phyloP scores from a whole-genome alignment of 352 stramenopile genomes.

The Phytophthora chlamydospora region DNA sequence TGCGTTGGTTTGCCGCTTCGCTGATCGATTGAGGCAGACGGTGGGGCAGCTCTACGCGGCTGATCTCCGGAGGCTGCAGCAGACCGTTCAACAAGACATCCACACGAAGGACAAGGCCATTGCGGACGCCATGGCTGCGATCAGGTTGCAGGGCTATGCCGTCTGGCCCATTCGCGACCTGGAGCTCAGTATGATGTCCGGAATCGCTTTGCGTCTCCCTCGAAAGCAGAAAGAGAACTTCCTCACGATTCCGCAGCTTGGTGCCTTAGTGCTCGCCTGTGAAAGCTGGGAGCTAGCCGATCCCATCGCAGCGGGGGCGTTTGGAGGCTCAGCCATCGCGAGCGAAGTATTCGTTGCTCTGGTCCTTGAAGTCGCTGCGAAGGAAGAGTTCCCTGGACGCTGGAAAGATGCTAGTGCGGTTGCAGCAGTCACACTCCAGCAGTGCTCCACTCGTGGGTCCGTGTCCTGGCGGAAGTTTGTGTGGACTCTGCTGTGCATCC shows the following conservation, averaged over 20 bases:
- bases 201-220: slow-evolving; percentile 12
- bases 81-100: slow-evolving; percentile 37
- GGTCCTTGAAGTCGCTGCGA: slow-evolving; percentile 38
- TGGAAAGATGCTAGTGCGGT: slow-evolving; percentile 47
- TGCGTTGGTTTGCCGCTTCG: slow-evolving; percentile 43
- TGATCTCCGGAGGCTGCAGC: slow-evolving; percentile 29
- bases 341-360: slow-evolving; percentile 48
- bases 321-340: slow-evolving; percentile 10
- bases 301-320: slow-evolving; percentile 9
- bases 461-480: slow-evolving; percentile 51
- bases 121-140: slow-evolving; percentile 24
- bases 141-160: slow-evolving; percentile 16
- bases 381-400: slow-evolving; percentile 36
- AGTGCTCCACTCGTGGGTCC: slow-evolving; percentile 8
- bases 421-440: slow-evolving; percentile 40
- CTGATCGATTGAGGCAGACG: slow-evolving; percentile 34
- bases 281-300: slow-evolving; percentile 23
- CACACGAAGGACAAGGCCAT: slow-evolving; percentile 44
- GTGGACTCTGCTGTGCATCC: slow-evolving; percentile 44
- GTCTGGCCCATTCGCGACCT: slow-evolving; percentile 29
- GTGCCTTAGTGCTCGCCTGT: slow-evolving; percentile 18
- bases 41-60: slow-evolving; percentile 30
- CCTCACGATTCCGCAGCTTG: slow-evolving; percentile 32
- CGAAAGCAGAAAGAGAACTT: slow-evolving; percentile 30
- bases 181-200: slow-evolving; percentile 3